Evolutionary conservation across 2,329 filamentous ascomycete genomes (phyloP).

Genomic region (Cordyceps tenuipes): DNA sequence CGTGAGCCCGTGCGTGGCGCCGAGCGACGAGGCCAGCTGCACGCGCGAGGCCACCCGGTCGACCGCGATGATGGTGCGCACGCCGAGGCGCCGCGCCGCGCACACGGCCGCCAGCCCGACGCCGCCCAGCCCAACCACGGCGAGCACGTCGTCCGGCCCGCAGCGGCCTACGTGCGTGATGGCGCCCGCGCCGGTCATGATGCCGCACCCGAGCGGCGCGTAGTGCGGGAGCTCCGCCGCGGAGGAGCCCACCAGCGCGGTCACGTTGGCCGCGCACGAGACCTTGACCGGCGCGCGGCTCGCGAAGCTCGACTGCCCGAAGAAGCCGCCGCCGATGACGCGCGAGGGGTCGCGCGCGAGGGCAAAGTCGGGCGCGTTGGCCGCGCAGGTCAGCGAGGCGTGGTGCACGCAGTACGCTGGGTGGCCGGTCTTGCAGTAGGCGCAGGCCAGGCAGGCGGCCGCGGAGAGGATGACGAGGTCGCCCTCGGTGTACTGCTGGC

Average conservation of each 20-base stretch:
- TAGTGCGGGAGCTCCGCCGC: background rate
- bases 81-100: background rate
- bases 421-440: background rate
- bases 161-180: constrained; percentile 1
- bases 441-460: background rate
- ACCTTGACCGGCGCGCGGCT: background rate
- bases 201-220: constrained; percentile 5
- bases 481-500: background rate
- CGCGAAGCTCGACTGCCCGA: constrained; percentile 8
- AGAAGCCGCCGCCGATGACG: constrained; percentile 6
- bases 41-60: background rate
- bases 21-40: background rate
- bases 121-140: constrained; percentile 3
- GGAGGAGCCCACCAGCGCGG: background rate
- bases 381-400: background rate
- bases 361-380: constrained; percentile 4
- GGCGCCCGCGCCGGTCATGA: constrained; percentile 8
- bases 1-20: background rate
- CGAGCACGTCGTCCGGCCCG: background rate
- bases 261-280: constrained; percentile 4
- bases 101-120: constrained; percentile 1
- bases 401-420: background rate
- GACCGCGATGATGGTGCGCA: constrained; percentile 4
- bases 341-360: background rate
- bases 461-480: constrained; percentile 5